phyloP scores from a whole-genome alignment of 2,329 filamentous ascomycete species.

The Calonectria hawksworthii region DNA sequence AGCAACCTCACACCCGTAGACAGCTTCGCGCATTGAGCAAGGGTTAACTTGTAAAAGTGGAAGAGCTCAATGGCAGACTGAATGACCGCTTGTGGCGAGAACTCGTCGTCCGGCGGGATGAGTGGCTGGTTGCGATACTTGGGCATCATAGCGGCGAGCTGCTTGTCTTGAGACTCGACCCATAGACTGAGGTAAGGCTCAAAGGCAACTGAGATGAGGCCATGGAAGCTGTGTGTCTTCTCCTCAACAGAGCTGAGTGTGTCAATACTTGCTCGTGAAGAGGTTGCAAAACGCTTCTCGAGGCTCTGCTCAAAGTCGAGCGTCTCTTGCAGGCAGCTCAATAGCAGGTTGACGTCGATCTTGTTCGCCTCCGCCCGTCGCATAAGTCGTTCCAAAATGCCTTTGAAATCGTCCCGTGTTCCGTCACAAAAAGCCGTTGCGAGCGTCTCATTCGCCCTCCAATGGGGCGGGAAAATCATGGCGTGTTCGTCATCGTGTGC shows the following conservation, averaged over 20 bases:
- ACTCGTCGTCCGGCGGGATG: constrained; percentile 88
- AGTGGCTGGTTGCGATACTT: constrained; percentile 89
- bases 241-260: constrained; percentile 87
- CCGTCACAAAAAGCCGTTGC: constrained; percentile 96
- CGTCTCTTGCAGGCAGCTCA: constrained; percentile 94
- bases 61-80: constrained; percentile 96
- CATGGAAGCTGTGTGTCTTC: constrained; percentile 82
- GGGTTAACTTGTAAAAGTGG: constrained; percentile 92
- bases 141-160: constrained; percentile 86
- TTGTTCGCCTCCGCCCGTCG: constrained; percentile 81
- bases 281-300: constrained; percentile 84
- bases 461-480: constrained; percentile 85
- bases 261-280: constrained; percentile 86
- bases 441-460: constrained; percentile 91
- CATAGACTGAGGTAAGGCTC: constrained; percentile 97
- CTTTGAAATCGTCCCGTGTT: constrained; percentile 95
- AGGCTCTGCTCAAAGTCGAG: constrained; percentile 96
- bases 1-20: constrained; percentile 90
- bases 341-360: constrained; percentile 89
- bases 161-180: constrained; percentile 96
- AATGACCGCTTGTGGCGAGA: constrained; percentile 90
- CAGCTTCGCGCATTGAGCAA: constrained; percentile 95
- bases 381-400: constrained; percentile 90
- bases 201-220: constrained; percentile 95
- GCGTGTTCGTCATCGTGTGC: constrained; percentile 95